Evolutionary conservation across 345 rosid genomes (phyloP).

Genomic region (Lumnitzera racemosa): DNA sequence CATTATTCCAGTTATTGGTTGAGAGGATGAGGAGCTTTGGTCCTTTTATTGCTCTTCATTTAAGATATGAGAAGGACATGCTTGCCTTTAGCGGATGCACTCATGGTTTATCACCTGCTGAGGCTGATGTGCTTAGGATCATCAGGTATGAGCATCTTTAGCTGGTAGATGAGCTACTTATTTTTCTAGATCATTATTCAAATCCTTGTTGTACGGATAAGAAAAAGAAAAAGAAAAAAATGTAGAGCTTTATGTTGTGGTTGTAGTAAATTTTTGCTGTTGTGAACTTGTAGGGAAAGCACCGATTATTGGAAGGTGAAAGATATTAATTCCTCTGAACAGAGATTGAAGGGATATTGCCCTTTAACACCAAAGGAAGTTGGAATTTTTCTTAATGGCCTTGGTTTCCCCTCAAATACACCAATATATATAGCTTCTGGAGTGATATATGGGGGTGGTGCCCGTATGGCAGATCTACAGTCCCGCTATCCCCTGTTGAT

Average conservation of each 20-base stretch:
- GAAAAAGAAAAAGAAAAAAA: too few species aligned
- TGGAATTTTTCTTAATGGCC: constrained; percentile 20
- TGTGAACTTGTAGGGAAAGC: constrained; percentile 14
- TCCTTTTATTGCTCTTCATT: constrained; percentile 21
- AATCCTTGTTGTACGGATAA: too few species aligned
- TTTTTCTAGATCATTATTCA: neutral
- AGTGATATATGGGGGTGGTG: constrained; percentile 25
- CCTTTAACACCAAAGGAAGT: constrained; percentile 33
- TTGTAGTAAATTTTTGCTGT: constrained; percentile 18
- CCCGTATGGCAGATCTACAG: constrained; percentile 13
- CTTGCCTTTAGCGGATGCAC: constrained; percentile 26
- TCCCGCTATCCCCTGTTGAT: constrained; percentile 21
- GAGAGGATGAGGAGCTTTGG: constrained; percentile 16
- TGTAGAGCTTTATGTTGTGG: too few species aligned
- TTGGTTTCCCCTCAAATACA: constrained; percentile 19
- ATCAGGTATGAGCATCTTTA: constrained; percentile 16
- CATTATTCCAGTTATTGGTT: constrained; percentile 11
- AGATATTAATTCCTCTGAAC: constrained; percentile 16
- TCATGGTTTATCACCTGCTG: constrained; percentile 16
- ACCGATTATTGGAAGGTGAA: constrained; percentile 25
- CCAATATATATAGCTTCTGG: constrained; percentile 31
- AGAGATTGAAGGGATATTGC: constrained; percentile 22
- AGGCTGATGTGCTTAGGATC: constrained; percentile 12
- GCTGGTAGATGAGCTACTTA: too few species aligned
- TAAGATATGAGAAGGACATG: constrained; percentile 30